Percentiles rank a stretch among this genome's conserved stretches.
phyloP scores from a whole-genome alignment of 202 grass and related monocot species.

The Cymbopogon flexuosus region DNA sequence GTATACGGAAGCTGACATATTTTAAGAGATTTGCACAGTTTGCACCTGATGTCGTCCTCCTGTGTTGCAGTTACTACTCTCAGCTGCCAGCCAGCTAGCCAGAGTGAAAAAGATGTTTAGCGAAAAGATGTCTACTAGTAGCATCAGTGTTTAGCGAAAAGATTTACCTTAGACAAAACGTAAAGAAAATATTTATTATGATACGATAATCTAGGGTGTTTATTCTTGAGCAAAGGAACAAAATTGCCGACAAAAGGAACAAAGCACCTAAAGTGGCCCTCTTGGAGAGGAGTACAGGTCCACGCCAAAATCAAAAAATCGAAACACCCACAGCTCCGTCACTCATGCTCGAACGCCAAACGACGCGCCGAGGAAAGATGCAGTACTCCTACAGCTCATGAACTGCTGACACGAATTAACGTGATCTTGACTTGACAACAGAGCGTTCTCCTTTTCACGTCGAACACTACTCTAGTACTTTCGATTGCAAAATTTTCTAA shows the following conservation, averaged over 20 bases:
- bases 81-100: not conserved
- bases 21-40: not conserved
- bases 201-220: too few relatives aligned
- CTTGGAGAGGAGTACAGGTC: not conserved
- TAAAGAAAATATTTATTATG: too few relatives aligned
- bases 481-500: too few relatives aligned
- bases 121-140: too few relatives aligned
- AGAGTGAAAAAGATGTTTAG: not conserved
- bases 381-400: not conserved
- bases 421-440: slow-evolving; percentile 32
- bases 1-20: not conserved
- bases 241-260: slow-evolving; percentile 36
- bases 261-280: too few relatives aligned
- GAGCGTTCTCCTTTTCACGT: not conserved
- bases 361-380: not conserved
- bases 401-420: slow-evolving; percentile 16
- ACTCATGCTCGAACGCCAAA: not conserved
- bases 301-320: not conserved
- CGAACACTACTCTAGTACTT: not conserved
- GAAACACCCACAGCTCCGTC: not conserved
- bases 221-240: not conserved
- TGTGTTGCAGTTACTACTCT: not conserved
- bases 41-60: not conserved
- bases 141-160: not conserved
- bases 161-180: too few relatives aligned